phyloP scores from a whole-genome alignment of 2,329 filamentous ascomycete species.

The Fusarium begoniae region DNA sequence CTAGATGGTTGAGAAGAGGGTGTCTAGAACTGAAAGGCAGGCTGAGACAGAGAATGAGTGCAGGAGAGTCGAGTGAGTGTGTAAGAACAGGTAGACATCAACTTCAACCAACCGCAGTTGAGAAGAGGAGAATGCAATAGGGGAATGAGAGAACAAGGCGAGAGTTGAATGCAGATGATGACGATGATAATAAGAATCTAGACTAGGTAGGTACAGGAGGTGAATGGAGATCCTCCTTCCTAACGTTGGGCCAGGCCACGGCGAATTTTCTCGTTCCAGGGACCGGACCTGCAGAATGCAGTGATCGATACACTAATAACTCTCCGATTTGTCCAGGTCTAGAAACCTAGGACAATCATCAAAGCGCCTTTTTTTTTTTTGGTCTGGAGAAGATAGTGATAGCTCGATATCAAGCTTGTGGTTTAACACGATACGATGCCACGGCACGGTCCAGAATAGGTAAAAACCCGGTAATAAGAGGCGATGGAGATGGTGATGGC shows the following conservation, averaged over 20 bases:
- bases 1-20: neutral
- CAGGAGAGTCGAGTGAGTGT: neutral
- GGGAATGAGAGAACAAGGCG: neutral
- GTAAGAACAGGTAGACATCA: neutral
- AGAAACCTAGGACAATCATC: conserved; percentile 2
- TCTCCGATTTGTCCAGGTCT: conserved; percentile 12
- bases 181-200: conserved; percentile 15
- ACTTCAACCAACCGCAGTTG: neutral
- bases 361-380: neutral
- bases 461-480: neutral
- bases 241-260: neutral
- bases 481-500: neutral
- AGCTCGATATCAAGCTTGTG: neutral
- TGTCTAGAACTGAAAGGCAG: neutral
- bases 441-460: neutral
- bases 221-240: neutral
- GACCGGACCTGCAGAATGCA: conserved; percentile 19
- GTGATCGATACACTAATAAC: conserved; percentile 17
- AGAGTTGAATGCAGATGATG: neutral
- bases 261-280: conserved; percentile 15
- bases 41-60: conserved; percentile 20
- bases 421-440: neutral
- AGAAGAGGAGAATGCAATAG: neutral
- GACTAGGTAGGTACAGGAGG: neutral
- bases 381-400: neutral